phyloP scores from a whole-genome alignment of 345 rosid genomes.

The Mercurialis annua region DNA sequence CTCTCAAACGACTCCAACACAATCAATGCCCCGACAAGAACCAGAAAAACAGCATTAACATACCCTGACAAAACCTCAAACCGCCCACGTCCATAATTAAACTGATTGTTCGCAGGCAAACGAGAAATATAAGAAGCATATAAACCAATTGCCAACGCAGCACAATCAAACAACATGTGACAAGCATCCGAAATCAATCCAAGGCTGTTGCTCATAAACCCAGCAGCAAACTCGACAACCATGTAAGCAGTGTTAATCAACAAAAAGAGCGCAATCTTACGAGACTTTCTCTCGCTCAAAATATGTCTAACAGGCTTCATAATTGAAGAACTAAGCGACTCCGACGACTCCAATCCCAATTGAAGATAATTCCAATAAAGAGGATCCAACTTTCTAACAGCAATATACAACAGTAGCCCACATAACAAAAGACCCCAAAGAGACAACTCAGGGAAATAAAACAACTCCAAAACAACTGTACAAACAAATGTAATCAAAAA shows the following conservation, averaged over 20 bases:
- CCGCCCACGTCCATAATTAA: constrained; percentile 93
- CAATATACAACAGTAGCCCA: constrained; percentile 64
- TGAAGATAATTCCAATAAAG: constrained; percentile 41
- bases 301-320: constrained; percentile 81
- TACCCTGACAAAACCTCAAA: constrained; percentile 94
- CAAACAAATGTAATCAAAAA: constrained; percentile 70
- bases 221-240: constrained; percentile 90
- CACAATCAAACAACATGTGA: constrained; percentile 98
- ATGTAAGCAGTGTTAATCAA: constrained; percentile 84
- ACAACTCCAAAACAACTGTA: constrained; percentile 69
- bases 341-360: constrained; percentile 64
- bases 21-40: constrained; percentile 84
- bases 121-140: constrained; percentile 92
- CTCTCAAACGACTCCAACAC: constrained; percentile 93
- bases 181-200: constrained; percentile 96
- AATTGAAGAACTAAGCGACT: constrained; percentile 43
- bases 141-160: constrained; percentile 88
- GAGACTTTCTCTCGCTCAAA: constrained; percentile 89
- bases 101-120: constrained; percentile 84
- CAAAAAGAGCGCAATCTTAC: constrained; percentile 88
- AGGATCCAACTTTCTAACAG: constrained; percentile 68
- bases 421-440: constrained; percentile 79
- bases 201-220: constrained; percentile 96
- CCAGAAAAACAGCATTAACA: constrained; percentile 85
- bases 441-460: constrained; percentile 78